Percentiles rank a stretch among this genome's conserved stretches.
Conservation (phyloP, 805 yeast genomes). For the Wickerhamomyces queroliae region DNA sequence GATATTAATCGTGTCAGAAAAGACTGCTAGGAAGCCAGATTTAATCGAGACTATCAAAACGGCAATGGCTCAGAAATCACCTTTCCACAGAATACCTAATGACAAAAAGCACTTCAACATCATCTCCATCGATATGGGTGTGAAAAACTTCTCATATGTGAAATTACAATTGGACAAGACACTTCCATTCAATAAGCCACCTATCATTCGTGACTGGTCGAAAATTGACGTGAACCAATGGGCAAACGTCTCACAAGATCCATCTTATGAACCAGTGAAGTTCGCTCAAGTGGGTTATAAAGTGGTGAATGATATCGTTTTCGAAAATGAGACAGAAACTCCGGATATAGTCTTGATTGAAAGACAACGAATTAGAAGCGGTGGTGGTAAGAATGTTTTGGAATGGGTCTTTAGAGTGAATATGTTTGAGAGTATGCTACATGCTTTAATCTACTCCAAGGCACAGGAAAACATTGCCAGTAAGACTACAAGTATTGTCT, state of each 20-base stretch:
- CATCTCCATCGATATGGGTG: conserved; percentile 32
- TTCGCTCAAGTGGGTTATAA: conserved; percentile 19
- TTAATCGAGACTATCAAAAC: conserved; percentile 2
- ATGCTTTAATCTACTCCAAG: conserved; percentile 21
- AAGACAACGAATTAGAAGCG: conserved; percentile 48
- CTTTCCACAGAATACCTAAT: conserved; percentile 10
- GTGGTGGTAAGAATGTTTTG: conserved; percentile 38
- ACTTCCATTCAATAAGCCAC: conserved; percentile 16
- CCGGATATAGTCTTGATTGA: conserved; percentile 47
- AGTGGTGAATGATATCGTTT: conserved; percentile 21
- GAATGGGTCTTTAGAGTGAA: conserved; percentile 49
- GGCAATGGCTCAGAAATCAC: conserved; percentile 5
- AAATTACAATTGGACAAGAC: conserved; percentile 20
- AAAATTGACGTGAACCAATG: conserved; percentile 25
- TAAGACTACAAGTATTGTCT: conserved; percentile 9
- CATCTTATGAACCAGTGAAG: conserved; percentile 17
- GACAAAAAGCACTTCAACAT: conserved; percentile 17
- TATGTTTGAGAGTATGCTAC: conserved; percentile 46
- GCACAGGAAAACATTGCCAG: neutral
- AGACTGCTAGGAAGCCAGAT: neutral
- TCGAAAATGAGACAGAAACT: conserved; percentile 10
- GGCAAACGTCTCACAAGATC: conserved; percentile 5
- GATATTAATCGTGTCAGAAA: conserved; percentile 12
- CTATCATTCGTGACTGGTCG: conserved; percentile 27
- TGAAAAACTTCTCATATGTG: conserved; percentile 29